A percentile compares a stretch with the other conserved stretches of the same genome.
phyloP scores from a whole-genome alignment of 371 early-diverging fungal species.

The Haplosporangium sp. region DNA sequence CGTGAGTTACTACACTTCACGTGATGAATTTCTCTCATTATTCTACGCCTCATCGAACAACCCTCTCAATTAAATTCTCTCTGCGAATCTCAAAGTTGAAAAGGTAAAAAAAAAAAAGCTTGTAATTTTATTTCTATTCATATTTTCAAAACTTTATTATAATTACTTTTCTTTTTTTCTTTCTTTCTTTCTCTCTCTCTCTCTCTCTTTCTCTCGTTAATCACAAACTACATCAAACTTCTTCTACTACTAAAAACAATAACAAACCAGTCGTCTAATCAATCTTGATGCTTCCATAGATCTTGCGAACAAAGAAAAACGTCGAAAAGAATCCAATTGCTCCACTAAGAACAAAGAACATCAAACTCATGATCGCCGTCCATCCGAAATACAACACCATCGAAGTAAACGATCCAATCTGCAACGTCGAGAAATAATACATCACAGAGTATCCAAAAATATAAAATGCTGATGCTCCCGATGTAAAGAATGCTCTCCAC shows the following conservation, averaged over 20 bases:
- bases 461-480: conserved; percentile 90
- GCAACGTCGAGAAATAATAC: conserved; percentile 81
- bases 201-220: background rate
- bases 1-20: too few relatives aligned
- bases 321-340: conserved; percentile 84
- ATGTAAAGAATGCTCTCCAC: conserved; percentile 93
- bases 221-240: too few relatives aligned
- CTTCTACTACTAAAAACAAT: background rate
- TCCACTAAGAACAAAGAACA: conserved; percentile 85
- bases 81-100: too few relatives aligned
- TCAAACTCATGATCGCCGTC: conserved; percentile 78
- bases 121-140: too few relatives aligned
- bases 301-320: conserved; percentile 76
- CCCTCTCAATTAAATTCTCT: too few relatives aligned
- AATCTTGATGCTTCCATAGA: conserved; percentile 82
- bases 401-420: conserved; percentile 80
- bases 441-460: conserved; percentile 87
- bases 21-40: too few relatives aligned
- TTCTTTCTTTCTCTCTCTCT: too few relatives aligned
- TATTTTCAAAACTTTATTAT: too few relatives aligned
- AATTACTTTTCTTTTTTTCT: too few relatives aligned
- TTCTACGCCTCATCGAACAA: too few relatives aligned
- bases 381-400: conserved; percentile 94
- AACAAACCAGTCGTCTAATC: conserved; percentile 53
- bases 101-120: too few relatives aligned